A percentile compares a stretch with the other conserved stretches of the same genome.
Evolutionary conservation across 1,139 yeast species (phyloP).

Genomic region (Neolecta irregularis): DNA sequence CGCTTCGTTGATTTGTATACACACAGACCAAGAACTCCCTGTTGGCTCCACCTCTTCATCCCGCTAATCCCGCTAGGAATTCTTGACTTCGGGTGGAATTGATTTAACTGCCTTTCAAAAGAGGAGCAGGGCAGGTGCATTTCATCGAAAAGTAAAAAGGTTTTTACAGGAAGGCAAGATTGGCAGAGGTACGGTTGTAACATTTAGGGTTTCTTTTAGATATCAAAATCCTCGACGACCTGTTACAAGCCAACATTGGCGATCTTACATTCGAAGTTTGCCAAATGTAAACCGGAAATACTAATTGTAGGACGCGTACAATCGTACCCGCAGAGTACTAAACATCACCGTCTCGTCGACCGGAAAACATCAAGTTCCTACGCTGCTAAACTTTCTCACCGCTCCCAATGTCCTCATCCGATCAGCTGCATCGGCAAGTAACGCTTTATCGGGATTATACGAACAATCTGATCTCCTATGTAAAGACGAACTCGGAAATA

Average conservation of each 20-base stretch:
- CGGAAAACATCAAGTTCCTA: slow-evolving; percentile 38
- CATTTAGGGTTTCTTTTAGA: slow-evolving; percentile 85
- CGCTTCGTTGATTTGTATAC: slow-evolving; percentile 75
- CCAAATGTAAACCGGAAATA: no score
- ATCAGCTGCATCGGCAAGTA: slow-evolving; percentile 95
- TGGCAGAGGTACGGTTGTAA: slow-evolving; percentile 43
- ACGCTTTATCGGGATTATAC: slow-evolving; percentile 84
- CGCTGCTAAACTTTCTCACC: slow-evolving; percentile 72
- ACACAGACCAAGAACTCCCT: slow-evolving; percentile 66
- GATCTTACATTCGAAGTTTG: slow-evolving; percentile 89
- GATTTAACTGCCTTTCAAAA: slow-evolving; percentile 35
- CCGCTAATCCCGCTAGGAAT: no score
- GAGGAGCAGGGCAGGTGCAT: slow-evolving; percentile 35
- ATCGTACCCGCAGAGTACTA: slow-evolving; percentile 65
- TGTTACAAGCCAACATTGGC: slow-evolving; percentile 72
- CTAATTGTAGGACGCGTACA: no score
- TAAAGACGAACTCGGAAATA: slow-evolving; percentile 51
- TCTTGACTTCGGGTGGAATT: no score
- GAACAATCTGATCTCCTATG: slow-evolving; percentile 77
- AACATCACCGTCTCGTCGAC: slow-evolving; percentile 87
- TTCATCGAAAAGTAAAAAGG: slow-evolving; percentile 47
- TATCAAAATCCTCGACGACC: slow-evolving; percentile 49
- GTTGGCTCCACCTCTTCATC: no score
- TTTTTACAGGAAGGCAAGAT: slow-evolving; percentile 29
- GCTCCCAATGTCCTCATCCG: slow-evolving; percentile 87